phyloP scores from a whole-genome alignment of 2,329 filamentous ascomycete species.

The Sclerotinia sclerotiorum region DNA sequence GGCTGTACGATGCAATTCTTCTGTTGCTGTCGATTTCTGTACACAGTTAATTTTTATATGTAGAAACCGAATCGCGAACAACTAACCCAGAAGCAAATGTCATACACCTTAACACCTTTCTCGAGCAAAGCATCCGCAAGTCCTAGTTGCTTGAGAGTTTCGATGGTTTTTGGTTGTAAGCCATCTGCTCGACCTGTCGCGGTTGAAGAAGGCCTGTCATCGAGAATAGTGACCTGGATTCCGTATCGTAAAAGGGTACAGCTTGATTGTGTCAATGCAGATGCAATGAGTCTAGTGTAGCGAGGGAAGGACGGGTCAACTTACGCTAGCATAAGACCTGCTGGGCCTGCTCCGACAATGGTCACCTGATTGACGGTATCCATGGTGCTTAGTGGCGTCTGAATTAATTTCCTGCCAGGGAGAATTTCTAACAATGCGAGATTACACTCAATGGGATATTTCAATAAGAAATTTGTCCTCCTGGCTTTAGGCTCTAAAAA shows the following conservation, averaged over 20 bases:
- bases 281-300: background rate
- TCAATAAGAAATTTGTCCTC: background rate
- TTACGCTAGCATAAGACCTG: slow-evolving; percentile 45
- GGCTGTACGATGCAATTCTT: slow-evolving; percentile 30
- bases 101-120: slow-evolving; percentile 58
- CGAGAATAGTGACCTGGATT: slow-evolving; percentile 63
- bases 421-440: background rate
- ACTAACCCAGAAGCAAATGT: slow-evolving; percentile 60
- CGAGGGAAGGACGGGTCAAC: slow-evolving; percentile 1
- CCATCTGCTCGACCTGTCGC: slow-evolving; percentile 60
- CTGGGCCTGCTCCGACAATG: slow-evolving; percentile 46
- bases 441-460: background rate
- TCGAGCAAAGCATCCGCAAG: slow-evolving; percentile 54
- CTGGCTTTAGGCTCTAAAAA: background rate
- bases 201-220: slow-evolving; percentile 68
- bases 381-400: background rate
- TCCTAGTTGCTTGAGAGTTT: slow-evolving; percentile 61
- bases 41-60: slow-evolving; percentile 44
- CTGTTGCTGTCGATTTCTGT: slow-evolving; percentile 29
- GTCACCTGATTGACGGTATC: slow-evolving; percentile 29
- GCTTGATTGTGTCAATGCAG: slow-evolving; percentile 53
- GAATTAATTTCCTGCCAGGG: background rate
- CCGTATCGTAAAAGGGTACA: slow-evolving; percentile 52
- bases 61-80: slow-evolving; percentile 22
- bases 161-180: slow-evolving; percentile 60